phyloP scores from a whole-genome alignment of 2,329 filamentous ascomycete species.

The Epichloe uncinata region DNA sequence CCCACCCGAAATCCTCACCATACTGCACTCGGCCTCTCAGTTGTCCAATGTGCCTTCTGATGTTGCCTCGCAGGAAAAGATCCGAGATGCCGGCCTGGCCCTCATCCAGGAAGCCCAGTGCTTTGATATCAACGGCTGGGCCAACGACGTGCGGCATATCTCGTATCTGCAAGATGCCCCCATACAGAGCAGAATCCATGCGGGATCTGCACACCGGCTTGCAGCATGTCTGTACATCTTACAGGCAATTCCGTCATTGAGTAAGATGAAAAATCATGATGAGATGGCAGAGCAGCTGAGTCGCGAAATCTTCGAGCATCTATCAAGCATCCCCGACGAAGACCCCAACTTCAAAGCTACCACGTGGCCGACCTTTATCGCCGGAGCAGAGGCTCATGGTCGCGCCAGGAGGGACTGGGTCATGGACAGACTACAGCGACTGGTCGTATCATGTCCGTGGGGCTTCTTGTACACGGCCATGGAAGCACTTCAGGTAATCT shows the following conservation, averaged over 20 bases:
- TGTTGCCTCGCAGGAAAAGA: conserved; percentile 15
- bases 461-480: conserved; percentile 34
- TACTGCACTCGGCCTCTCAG: conserved; percentile 28
- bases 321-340: conserved; percentile 32
- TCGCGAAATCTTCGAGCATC: conserved; percentile 31
- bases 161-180: conserved; percentile 20
- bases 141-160: conserved; percentile 21
- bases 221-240: conserved; percentile 34
- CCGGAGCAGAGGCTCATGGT: conserved; percentile 36
- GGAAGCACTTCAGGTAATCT: conserved; percentile 30
- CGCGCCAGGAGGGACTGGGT: conserved; percentile 32
- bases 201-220: conserved; percentile 30
- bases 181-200: conserved; percentile 23
- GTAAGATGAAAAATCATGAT: conserved; percentile 14
- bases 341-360: conserved; percentile 43
- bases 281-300: conserved; percentile 23
- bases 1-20: conserved; percentile 29
- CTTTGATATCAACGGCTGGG: conserved; percentile 30
- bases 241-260: conserved; percentile 22
- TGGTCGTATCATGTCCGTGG: conserved; percentile 31
- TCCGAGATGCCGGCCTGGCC: conserved; percentile 17
- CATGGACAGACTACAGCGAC: conserved; percentile 28
- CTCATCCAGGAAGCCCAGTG: conserved; percentile 25
- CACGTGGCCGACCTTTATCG: conserved; percentile 43
- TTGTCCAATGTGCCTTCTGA: conserved; percentile 20